Evolutionary conservation across 768 basidiomycete species (phyloP).

Genomic region (Hortiboletus campestris): DNA sequence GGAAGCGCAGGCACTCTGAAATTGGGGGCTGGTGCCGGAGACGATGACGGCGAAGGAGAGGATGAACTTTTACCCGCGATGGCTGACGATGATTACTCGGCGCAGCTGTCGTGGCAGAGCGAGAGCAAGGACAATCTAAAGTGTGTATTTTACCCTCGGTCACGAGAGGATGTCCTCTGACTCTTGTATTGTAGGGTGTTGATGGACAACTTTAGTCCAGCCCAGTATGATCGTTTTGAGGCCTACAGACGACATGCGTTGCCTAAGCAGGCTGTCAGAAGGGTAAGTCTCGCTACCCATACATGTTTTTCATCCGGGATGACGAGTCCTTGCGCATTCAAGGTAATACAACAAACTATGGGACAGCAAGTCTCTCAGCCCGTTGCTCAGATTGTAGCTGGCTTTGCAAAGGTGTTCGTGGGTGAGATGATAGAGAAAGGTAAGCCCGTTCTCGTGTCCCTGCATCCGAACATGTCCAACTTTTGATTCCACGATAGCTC

Average conservation of each 20-base stretch:
- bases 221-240: slow-evolving; percentile 87
- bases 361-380: slow-evolving; percentile 84
- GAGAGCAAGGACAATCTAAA: slow-evolving; percentile 88
- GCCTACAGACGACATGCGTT: slow-evolving; percentile 82
- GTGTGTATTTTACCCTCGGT: slow-evolving; percentile 37
- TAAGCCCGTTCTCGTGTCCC: slow-evolving; percentile 22
- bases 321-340: background rate
- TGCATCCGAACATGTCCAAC: background rate
- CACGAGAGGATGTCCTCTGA: background rate
- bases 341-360: slow-evolving; percentile 82
- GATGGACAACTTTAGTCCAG: slow-evolving; percentile 83
- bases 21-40: slow-evolving; percentile 11
- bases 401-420: slow-evolving; percentile 89
- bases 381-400: slow-evolving; percentile 86
- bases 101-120: slow-evolving; percentile 79
- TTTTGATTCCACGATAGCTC: slow-evolving; percentile 45
- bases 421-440: slow-evolving; percentile 92
- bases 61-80: slow-evolving; percentile 80
- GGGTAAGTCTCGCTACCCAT: slow-evolving; percentile 42
- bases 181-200: slow-evolving; percentile 54
- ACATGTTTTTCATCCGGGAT: background rate
- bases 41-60: slow-evolving; percentile 68
- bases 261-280: slow-evolving; percentile 79
- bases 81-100: slow-evolving; percentile 88
- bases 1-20: slow-evolving; percentile 8